Conservation (phyloP, 805 yeast species). For the Saccharomycopsis sp. region DNA sequence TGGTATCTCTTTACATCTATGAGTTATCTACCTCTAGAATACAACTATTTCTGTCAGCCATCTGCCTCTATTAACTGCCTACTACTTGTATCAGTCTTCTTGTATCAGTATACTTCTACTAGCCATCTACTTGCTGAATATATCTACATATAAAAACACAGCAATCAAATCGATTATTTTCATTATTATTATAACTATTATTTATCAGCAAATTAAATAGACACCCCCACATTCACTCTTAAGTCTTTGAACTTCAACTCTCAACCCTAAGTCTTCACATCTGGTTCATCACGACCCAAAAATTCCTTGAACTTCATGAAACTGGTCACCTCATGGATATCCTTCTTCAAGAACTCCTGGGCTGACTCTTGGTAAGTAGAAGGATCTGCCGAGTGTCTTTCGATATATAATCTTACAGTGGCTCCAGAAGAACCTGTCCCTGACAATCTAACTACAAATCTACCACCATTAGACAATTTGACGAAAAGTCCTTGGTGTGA, state of each 20-base stretch:
- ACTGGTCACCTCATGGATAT: slow-evolving; percentile 54
- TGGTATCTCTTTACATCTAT: too few relatives aligned
- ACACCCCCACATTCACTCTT: too few relatives aligned
- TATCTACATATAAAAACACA: too few relatives aligned
- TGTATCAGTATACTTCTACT: too few relatives aligned
- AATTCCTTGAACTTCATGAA: slow-evolving; percentile 67
- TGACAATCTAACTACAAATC: slow-evolving; percentile 84
- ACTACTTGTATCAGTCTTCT: too few relatives aligned
- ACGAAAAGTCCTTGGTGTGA: slow-evolving; percentile 82
- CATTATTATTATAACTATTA: too few relatives aligned
- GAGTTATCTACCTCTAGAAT: too few relatives aligned
- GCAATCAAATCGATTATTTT: too few relatives aligned
- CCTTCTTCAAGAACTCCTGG: slow-evolving; percentile 59
- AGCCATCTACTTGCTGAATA: too few relatives aligned
- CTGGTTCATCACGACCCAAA: slow-evolving; percentile 81
- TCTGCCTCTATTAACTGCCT: too few relatives aligned
- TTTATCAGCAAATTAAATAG: too few relatives aligned
- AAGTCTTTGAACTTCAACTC: not conserved
- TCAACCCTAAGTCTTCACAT: slow-evolving; percentile 64
- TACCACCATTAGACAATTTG: slow-evolving; percentile 71
- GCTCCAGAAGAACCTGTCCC: slow-evolving; percentile 99
- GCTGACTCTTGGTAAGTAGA: slow-evolving; percentile 45
- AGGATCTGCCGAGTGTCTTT: slow-evolving; percentile 64
- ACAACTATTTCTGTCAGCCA: too few relatives aligned
- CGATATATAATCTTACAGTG: slow-evolving; percentile 87